Evolutionary conservation across 768 basidiomycete species (phyloP).

Genomic region (Calocybe gangraenosa): DNA sequence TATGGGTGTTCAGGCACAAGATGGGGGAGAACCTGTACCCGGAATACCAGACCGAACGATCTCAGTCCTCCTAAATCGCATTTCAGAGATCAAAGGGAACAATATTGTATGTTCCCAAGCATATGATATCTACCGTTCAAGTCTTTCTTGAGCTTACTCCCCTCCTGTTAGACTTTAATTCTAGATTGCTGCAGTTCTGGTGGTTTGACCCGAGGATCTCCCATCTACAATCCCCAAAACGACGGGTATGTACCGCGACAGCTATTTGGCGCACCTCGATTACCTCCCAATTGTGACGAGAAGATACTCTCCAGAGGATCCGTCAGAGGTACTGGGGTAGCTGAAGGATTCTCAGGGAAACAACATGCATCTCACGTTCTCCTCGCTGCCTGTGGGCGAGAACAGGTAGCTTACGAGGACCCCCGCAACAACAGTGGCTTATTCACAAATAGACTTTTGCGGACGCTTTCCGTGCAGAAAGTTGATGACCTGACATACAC

Average conservation of each 20-base stretch:
- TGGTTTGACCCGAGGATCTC: constrained; percentile 25
- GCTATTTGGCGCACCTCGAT: constrained; percentile 22
- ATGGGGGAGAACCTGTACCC: constrained; percentile 12
- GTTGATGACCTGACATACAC: constrained; percentile 26
- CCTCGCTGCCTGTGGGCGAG: constrained; percentile 36
- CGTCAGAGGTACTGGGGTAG: constrained; percentile 12
- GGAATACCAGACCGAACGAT: constrained; percentile 44
- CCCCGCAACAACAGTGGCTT: constrained; percentile 21
- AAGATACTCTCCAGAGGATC: constrained; percentile 16
- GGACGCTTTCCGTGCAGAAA: constrained; percentile 18
- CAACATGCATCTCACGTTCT: constrained; percentile 35
- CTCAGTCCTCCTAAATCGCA: constrained; percentile 28
- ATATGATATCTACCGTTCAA: too few relatives aligned
- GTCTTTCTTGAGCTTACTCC: neutral
- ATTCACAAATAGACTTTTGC: constrained; percentile 28
- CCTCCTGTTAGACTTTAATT: constrained; percentile 33
- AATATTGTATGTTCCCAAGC: constrained; percentile 29
- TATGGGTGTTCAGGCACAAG: constrained; percentile 14
- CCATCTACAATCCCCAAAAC: neutral
- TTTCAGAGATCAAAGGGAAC: constrained; percentile 35
- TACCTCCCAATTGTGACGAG: constrained; percentile 23
- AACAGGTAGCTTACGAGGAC: constrained; percentile 29
- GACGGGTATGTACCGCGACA: constrained; percentile 19
- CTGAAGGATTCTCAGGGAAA: constrained; percentile 19
- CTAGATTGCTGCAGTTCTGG: constrained; percentile 44